phyloP scores from a whole-genome alignment of 2,329 filamentous ascomycete genomes.

The Drechslerella coelobrocha region DNA sequence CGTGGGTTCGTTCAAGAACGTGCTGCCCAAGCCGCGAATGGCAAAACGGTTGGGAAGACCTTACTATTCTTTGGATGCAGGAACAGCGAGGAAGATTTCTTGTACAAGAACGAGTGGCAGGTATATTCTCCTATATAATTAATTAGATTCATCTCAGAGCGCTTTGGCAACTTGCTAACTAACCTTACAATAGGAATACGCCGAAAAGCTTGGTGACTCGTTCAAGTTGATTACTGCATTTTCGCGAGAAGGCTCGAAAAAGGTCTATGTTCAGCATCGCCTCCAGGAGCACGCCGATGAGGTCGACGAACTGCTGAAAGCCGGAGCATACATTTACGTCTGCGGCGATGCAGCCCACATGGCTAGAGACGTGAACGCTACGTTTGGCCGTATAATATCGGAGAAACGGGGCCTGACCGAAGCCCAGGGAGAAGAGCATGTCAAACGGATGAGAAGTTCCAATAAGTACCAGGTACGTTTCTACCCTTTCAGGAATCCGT shows the following conservation, averaged over 20 bases:
- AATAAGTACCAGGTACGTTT: slow-evolving; percentile 84
- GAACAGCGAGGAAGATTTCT: slow-evolving; percentile 83
- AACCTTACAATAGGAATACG: slow-evolving; percentile 71
- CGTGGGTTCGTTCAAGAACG: slow-evolving; percentile 93
- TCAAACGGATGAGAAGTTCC: slow-evolving; percentile 92
- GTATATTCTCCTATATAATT: slow-evolving; percentile 66
- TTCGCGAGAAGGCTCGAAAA: slow-evolving; percentile 83
- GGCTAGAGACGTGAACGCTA: slow-evolving; percentile 88
- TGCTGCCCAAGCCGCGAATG: slow-evolving; percentile 78
- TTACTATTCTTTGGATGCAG: slow-evolving; percentile 96
- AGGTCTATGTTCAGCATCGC: slow-evolving; percentile 96
- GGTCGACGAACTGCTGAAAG: slow-evolving; percentile 84
- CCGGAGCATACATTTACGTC: slow-evolving; percentile 94
- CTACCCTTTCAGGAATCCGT: slow-evolving; percentile 54
- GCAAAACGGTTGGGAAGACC: slow-evolving; percentile 82
- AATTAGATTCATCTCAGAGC: background rate
- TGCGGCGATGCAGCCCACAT: slow-evolving; percentile 98
- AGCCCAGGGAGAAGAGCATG: slow-evolving; percentile 90
- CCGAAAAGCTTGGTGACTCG: slow-evolving; percentile 81
- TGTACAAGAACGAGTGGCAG: slow-evolving; percentile 91
- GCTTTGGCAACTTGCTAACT: background rate
- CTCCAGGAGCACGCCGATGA: slow-evolving; percentile 82
- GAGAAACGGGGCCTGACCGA: slow-evolving; percentile 81
- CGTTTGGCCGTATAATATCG: slow-evolving; percentile 85
- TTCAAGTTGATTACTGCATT: slow-evolving; percentile 93